A percentile compares a stretch with the other conserved stretches of the same genome.
Evolutionary conservation across 306 rosid genomes (phyloP).

Genomic region (Vigna mungo): DNA sequence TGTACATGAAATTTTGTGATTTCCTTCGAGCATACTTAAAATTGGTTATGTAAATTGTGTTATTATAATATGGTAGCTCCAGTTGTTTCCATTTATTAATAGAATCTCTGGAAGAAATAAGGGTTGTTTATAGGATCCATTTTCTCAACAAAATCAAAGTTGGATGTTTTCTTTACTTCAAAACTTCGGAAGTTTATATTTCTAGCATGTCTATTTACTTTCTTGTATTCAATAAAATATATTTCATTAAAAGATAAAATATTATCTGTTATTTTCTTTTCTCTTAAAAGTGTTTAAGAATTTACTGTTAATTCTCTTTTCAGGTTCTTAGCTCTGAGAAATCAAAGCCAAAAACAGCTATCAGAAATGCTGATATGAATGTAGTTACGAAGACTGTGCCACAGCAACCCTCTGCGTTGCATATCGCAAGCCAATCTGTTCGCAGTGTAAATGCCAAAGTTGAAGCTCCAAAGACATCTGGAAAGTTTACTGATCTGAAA

Average conservation of each 20-base stretch:
- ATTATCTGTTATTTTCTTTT: conserved; percentile 1
- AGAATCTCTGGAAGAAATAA: conserved; percentile 12
- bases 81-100: background rate
- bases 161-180: conserved; percentile 13
- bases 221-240: conserved; percentile 6
- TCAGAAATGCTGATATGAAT: conserved; percentile 69
- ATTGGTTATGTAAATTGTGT: background rate
- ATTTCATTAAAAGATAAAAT: background rate
- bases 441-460: conserved; percentile 73
- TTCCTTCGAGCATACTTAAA: background rate
- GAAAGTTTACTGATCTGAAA: conserved; percentile 91
- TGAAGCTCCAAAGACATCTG: conserved; percentile 84
- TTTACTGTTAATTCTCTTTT: conserved; percentile 10
- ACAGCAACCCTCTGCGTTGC: conserved; percentile 64
- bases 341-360: conserved; percentile 76
- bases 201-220: conserved; percentile 11
- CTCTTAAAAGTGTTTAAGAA: conserved; percentile 14
- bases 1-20: background rate
- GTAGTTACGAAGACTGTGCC: conserved; percentile 61
- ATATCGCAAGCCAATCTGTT: conserved; percentile 64
- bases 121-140: background rate
- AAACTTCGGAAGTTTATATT: background rate
- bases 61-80: background rate
- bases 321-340: conserved; percentile 85
- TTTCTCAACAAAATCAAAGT: background rate